Evolutionary conservation across 768 basidiomycete species (phyloP).

Genomic region (Mrakia frigida): DNA sequence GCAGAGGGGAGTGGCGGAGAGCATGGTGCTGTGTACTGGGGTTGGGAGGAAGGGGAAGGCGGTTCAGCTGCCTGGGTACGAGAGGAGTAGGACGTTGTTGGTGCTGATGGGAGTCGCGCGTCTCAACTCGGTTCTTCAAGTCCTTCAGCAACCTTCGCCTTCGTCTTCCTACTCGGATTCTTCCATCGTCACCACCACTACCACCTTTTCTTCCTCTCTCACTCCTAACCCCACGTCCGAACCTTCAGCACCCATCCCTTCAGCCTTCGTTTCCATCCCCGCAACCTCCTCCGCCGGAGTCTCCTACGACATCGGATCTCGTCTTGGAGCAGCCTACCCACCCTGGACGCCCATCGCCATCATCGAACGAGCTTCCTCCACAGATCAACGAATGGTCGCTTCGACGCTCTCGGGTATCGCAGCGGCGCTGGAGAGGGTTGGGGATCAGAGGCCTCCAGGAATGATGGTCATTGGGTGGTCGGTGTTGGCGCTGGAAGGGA

Average conservation of each 20-base stretch:
- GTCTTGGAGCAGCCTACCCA: constrained; percentile 64
- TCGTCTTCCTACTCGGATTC: not conserved
- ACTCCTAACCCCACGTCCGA: too few relatives aligned
- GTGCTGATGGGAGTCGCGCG: constrained; percentile 95
- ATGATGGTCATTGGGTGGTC: constrained; percentile 96
- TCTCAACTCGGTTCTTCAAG: constrained; percentile 62
- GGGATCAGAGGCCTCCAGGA: constrained; percentile 87
- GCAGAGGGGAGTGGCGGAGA: constrained; percentile 88
- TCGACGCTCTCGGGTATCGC: constrained; percentile 71
- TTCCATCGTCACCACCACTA: too few relatives aligned
- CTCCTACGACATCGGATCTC: constrained; percentile 43
- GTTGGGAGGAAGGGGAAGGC: constrained; percentile 80
- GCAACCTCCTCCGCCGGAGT: not conserved
- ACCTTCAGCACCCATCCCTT: not conserved
- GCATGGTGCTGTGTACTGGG: constrained; percentile 84
- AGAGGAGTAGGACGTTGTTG: constrained; percentile 70
- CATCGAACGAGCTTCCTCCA: constrained; percentile 88
- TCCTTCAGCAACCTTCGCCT: constrained; percentile 47
- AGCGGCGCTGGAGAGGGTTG: constrained; percentile 63
- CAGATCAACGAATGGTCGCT: constrained; percentile 78
- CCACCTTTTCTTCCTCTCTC: too few relatives aligned
- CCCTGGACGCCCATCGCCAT: constrained; percentile 76
- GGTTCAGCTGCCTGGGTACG: constrained; percentile 81
- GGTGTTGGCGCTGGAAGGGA: constrained; percentile 66
- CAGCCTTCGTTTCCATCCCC: not conserved